Evolutionary conservation across 2,329 filamentous ascomycete genomes (phyloP), one percentile per base, ranked within the genome.

Genomic region (Cladorrhinum sp.): DNA sequence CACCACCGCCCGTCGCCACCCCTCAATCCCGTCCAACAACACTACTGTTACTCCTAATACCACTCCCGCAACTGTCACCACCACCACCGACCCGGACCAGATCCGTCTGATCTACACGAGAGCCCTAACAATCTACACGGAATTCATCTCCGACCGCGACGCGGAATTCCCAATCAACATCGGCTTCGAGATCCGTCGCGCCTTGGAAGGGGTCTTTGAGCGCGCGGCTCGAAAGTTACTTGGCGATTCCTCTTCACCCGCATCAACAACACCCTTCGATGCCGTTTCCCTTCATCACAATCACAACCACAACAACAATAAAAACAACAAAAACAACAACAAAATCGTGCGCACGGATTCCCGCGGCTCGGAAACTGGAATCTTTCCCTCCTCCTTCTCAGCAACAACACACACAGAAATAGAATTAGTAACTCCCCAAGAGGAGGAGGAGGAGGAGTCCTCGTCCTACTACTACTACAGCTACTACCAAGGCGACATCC

Each of bases 141-240:
- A 81, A 51, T 87, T 86, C 67, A 80, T 89, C 72, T 83, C 83
- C 67, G 77, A 81, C 2, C 77, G 78, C 8, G 83, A 85, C 57
- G 86, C 87, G 60, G 82, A 86, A 61, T 89, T 89, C 65, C 86
- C 86, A 49, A 79, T 90, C 73, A 90, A 90, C 69, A 78, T 90
- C 33, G 84, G 86, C 1, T 84, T 81, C 1, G 72, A 77, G 18
- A 80, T 86, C 46, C 80, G 84, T 57, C 77, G 77, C 62, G 76
- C 76, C 33, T 79, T 89, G 0, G 80, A 86, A 48, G 68, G 66
- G 2, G 73, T 87, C 18, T 89, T 90, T 64, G 82, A 84, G 64
- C 68, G 71, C 3, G 79, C 84, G 0, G 81, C 84, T 57, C 67
- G 79, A 67, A 72, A 77, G 68, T 65, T 82, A 63, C 74, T 74